Evolutionary conservation across 2,329 filamentous ascomycete species (phyloP).

Genomic region (Seiridium cupressi): DNA sequence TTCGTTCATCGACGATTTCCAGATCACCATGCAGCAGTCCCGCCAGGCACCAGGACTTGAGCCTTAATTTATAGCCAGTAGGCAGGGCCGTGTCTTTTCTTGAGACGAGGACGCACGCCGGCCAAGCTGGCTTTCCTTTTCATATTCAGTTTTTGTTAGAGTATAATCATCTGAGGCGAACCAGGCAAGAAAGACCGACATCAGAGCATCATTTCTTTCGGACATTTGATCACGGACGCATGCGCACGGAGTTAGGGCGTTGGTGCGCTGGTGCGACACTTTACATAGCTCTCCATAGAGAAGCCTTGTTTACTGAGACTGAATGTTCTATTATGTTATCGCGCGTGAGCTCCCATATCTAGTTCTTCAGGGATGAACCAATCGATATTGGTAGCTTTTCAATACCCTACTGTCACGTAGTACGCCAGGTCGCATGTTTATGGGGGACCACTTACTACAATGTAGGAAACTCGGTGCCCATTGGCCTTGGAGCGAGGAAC

Average conservation of each 20-base stretch:
- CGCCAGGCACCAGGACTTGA: background rate
- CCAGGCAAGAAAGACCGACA: background rate
- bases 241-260: background rate
- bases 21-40: too few relatives aligned
- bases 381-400: too few relatives aligned
- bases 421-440: too few relatives aligned
- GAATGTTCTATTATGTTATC: background rate
- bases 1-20: too few relatives aligned
- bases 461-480: too few relatives aligned
- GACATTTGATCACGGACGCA: background rate
- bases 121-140: slow-evolving; percentile 1
- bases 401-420: too few relatives aligned
- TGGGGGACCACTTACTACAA: too few relatives aligned
- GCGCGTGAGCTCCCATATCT: too few relatives aligned
- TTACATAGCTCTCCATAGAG: background rate
- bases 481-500: too few relatives aligned
- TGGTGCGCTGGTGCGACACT: background rate
- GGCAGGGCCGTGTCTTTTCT: background rate
- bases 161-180: slow-evolving; percentile 1
- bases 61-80: background rate
- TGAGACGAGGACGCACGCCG: background rate
- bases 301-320: background rate
- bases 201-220: slow-evolving; percentile 1
- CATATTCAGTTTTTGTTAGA: slow-evolving; percentile 3
- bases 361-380: too few relatives aligned